phyloP scores from a whole-genome alignment of 306 rosid species.

The Cajanus cajan region DNA sequence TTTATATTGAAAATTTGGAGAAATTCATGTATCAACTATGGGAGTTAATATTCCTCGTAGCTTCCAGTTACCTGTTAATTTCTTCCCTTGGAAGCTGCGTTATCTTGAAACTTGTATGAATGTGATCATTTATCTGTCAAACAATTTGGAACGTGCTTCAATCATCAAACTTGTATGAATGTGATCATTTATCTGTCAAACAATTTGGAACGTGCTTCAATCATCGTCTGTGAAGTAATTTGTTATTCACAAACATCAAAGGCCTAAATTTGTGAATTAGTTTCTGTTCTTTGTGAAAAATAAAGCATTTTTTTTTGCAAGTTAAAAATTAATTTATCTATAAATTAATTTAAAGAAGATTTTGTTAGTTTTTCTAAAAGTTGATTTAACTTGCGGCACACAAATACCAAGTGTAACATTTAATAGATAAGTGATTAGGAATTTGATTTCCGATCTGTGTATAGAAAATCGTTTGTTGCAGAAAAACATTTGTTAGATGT shows the following conservation, averaged over 20 bases:
- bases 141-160: slow-evolving; percentile 11
- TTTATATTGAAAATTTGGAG: slow-evolving; percentile 42
- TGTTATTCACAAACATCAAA: not conserved
- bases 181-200: slow-evolving; percentile 8
- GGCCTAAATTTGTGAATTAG: slow-evolving; percentile 16
- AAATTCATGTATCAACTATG: slow-evolving; percentile 43
- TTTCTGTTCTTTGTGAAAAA: not conserved
- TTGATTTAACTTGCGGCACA: too few relatives aligned
- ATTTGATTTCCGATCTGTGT: too few relatives aligned
- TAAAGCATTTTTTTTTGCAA: too few relatives aligned
- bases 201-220: slow-evolving; percentile 11
- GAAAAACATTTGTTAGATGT: too few relatives aligned
- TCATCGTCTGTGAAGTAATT: slow-evolving; percentile 6
- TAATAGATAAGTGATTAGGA: too few relatives aligned
- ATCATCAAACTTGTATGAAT: slow-evolving; percentile 44
- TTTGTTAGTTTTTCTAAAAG: too few relatives aligned
- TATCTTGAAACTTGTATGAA: slow-evolving; percentile 40
- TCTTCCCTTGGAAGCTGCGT: slow-evolving; percentile 35
- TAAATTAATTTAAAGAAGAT: too few relatives aligned
- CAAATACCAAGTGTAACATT: too few relatives aligned
- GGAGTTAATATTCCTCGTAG: slow-evolving; percentile 37
- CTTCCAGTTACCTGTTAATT: slow-evolving; percentile 39
- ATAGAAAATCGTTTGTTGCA: too few relatives aligned
- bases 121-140: slow-evolving; percentile 9
- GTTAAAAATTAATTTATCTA: too few relatives aligned